phyloP scores from a whole-genome alignment of 2,329 filamentous ascomycete species.

The Phaeosphaeria sp. region DNA sequence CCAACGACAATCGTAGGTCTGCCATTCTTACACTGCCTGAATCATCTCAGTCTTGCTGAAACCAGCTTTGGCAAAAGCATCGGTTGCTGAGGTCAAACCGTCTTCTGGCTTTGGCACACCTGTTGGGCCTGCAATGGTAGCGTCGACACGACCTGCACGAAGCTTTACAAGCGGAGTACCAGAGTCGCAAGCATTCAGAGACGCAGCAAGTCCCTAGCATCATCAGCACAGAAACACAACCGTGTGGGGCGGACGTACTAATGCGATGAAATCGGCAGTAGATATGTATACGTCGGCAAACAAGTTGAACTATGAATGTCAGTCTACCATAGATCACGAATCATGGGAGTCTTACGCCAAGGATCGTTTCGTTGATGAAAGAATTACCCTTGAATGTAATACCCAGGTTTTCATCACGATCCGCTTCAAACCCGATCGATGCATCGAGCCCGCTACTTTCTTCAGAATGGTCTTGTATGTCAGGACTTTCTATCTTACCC shows the following conservation, averaged over 20 bases:
- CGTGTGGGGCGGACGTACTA: neutral
- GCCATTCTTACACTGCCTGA: neutral
- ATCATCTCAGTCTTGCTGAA: neutral
- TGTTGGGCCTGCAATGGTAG: neutral
- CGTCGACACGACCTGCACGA: neutral
- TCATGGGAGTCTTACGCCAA: neutral
- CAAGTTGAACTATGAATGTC: neutral
- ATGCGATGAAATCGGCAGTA: neutral
- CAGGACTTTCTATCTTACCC: neutral
- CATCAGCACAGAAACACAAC: neutral
- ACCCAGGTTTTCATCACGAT: neutral
- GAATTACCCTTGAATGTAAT: neutral
- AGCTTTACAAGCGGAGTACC: neutral
- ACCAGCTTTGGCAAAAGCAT: neutral
- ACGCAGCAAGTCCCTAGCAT: neutral
- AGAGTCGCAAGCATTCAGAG: neutral
- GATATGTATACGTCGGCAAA: neutral
- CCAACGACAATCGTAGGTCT: neutral
- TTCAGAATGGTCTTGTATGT: neutral
- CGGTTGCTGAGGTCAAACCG: neutral
- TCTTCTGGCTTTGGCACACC: neutral
- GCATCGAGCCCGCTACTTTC: neutral
- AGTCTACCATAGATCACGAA: neutral
- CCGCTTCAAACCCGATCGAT: neutral
- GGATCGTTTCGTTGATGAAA: neutral